phyloP scores from a whole-genome alignment of 2,329 filamentous ascomycete species.

The Fusarium anthophilum region DNA sequence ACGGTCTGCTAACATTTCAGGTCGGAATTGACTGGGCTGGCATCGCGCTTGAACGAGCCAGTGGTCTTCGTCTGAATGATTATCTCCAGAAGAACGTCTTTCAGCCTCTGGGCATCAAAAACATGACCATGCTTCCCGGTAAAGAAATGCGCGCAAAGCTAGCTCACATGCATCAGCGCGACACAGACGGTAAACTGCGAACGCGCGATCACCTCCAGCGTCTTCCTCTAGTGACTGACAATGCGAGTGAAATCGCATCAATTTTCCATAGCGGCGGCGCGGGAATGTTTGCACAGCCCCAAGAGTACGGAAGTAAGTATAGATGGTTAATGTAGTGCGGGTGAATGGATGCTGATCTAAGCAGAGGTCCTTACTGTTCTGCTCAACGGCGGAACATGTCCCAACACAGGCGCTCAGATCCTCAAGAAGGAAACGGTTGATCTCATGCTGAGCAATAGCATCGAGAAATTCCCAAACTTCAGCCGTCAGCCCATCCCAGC shows the following conservation, averaged over 20 bases:
- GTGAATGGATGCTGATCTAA: neutral
- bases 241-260: constrained; percentile 52
- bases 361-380: constrained; percentile 68
- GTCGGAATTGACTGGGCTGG: constrained; percentile 64
- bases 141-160: constrained; percentile 62
- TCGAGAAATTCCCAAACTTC: constrained; percentile 64
- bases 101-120: constrained; percentile 56
- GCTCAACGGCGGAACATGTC: constrained; percentile 71
- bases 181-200: constrained; percentile 53
- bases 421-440: constrained; percentile 67
- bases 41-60: constrained; percentile 56
- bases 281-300: constrained; percentile 67
- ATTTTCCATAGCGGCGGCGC: constrained; percentile 69
- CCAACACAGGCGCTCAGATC: constrained; percentile 63
- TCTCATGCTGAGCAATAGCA: constrained; percentile 72
- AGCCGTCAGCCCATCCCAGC: constrained; percentile 55
- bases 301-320: constrained; percentile 66
- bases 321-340: accelerated
- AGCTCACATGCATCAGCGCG: constrained; percentile 65
- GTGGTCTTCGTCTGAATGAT: constrained; percentile 55
- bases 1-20: constrained; percentile 44
- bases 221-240: constrained; percentile 52
- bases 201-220: constrained; percentile 61
- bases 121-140: constrained; percentile 66
- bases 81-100: constrained; percentile 61